Evolutionary conservation across 1,284 basidiomycete genomes (phyloP).

Genomic region (Neolentinus lepideus): DNA sequence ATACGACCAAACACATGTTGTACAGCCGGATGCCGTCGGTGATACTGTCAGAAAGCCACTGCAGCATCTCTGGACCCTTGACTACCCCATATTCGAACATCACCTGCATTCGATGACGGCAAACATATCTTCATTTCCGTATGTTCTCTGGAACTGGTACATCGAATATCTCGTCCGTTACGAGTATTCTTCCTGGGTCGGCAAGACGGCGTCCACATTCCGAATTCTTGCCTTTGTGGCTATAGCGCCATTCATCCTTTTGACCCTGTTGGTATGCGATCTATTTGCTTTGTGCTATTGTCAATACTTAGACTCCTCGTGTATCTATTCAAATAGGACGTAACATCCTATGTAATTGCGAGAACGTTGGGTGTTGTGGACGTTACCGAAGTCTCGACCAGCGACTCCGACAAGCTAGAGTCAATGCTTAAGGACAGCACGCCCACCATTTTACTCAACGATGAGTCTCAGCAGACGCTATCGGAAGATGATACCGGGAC

Average conservation of each 20-base stretch:
- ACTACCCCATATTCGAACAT: not conserved
- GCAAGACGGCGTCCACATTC: constrained; percentile 52
- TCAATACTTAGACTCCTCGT: constrained; percentile 4
- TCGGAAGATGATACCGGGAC: constrained; percentile 11
- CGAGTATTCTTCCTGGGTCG: constrained; percentile 57
- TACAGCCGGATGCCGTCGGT: not conserved
- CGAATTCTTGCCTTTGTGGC: constrained; percentile 58
- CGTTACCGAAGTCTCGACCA: constrained; percentile 61
- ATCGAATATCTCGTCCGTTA: constrained; percentile 57
- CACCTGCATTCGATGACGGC: not conserved
- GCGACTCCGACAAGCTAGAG: constrained; percentile 26
- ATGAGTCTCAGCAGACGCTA: constrained; percentile 10
- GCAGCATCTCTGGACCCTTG: no score
- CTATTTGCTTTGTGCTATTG: constrained; percentile 5
- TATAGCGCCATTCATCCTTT: constrained; percentile 55
- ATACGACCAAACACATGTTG: not conserved
- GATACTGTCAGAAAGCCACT: no score
- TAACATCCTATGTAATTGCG: constrained; percentile 76
- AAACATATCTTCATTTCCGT: constrained; percentile 26
- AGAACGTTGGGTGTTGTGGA: constrained; percentile 73
- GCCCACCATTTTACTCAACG: constrained; percentile 19
- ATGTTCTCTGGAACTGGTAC: constrained; percentile 49
- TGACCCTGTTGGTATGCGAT: constrained; percentile 56
- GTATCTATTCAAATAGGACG: constrained; percentile 41
- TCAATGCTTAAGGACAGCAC: constrained; percentile 3